Evolutionary conservation across 2,329 filamentous ascomycete genomes (phyloP).

Genomic region (Botryosphaeria agaves): DNA sequence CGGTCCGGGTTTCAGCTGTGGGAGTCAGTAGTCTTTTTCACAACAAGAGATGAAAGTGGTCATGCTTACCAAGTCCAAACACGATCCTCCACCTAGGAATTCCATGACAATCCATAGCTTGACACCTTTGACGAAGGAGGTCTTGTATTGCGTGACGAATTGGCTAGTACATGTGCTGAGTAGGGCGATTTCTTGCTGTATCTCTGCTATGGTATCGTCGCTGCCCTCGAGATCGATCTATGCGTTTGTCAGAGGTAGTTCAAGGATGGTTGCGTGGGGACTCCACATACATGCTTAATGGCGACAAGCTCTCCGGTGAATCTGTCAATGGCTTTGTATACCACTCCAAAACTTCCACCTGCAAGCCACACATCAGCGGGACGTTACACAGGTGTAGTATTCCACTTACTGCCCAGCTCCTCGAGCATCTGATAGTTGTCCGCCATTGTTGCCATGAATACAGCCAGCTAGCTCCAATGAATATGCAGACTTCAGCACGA

Average conservation of each 20-base stretch:
- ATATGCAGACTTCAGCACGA: not conserved
- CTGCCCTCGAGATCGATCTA: slow-evolving; percentile 98
- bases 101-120: slow-evolving; percentile 99
- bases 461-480: not conserved
- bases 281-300: slow-evolving; percentile 69
- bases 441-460: slow-evolving; percentile 38
- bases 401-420: slow-evolving; percentile 73
- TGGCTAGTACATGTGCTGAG: slow-evolving; percentile 88
- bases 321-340: slow-evolving; percentile 92
- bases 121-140: slow-evolving; percentile 85
- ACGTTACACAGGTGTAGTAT: not conserved
- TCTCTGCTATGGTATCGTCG: slow-evolving; percentile 95
- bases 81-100: slow-evolving; percentile 86
- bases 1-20: slow-evolving; percentile 69
- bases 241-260: slow-evolving; percentile 4
- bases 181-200: slow-evolving; percentile 91
- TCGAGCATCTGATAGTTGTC: slow-evolving; percentile 87
- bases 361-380: slow-evolving; percentile 1
- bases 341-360: slow-evolving; percentile 92
- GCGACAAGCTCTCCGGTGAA: slow-evolving; percentile 83
- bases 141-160: slow-evolving; percentile 90
- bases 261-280: not conserved
- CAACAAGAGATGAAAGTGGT: not conserved
- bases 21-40: slow-evolving; percentile 8
- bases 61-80: slow-evolving; percentile 63